Conservation (phyloP, 164 flowering plant species). For the Tetrastigma voinierianum region DNA sequence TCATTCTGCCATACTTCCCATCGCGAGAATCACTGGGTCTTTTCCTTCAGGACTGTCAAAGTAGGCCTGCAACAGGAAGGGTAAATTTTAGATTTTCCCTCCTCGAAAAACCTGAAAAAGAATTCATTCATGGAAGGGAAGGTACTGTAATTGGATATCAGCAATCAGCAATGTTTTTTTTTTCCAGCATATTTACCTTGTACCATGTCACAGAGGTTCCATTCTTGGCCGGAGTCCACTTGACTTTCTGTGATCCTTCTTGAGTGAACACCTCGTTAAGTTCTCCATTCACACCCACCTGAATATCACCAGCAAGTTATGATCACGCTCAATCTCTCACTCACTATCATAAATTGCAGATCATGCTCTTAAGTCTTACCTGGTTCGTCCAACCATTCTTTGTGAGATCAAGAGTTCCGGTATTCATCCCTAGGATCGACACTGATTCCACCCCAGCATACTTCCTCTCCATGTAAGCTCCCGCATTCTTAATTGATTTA, state of each 20-base stretch:
- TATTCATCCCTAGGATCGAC: conserved; percentile 62
- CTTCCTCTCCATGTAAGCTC: conserved; percentile 81
- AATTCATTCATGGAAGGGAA: background rate
- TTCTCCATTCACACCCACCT: conserved; percentile 80
- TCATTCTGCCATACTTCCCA: conserved; percentile 69
- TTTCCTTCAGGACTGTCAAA: conserved; percentile 76
- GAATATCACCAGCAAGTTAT: conserved; percentile 2
- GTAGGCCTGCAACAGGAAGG: conserved; percentile 41
- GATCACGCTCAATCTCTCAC: no score
- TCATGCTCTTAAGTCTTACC: conserved; percentile 35
- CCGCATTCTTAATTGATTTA: conserved; percentile 65
- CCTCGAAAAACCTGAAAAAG: no score
- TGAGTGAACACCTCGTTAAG: conserved; percentile 39
- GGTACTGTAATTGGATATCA: no score
- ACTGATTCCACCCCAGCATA: conserved; percentile 61
- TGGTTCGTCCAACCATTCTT: conserved; percentile 63
- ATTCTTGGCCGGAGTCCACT: conserved; percentile 43
- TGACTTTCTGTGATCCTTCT: conserved; percentile 50
- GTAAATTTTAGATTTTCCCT: background rate
- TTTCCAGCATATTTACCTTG: conserved; percentile 47
- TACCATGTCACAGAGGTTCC: conserved; percentile 68
- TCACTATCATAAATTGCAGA: no score
- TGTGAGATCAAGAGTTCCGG: conserved; percentile 81
- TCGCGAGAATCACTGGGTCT: conserved; percentile 55
- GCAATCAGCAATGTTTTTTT: background rate